Base-by-base conservation (phyloP, 345 rosid species). In the Conringia planisiliqua region DNA sequence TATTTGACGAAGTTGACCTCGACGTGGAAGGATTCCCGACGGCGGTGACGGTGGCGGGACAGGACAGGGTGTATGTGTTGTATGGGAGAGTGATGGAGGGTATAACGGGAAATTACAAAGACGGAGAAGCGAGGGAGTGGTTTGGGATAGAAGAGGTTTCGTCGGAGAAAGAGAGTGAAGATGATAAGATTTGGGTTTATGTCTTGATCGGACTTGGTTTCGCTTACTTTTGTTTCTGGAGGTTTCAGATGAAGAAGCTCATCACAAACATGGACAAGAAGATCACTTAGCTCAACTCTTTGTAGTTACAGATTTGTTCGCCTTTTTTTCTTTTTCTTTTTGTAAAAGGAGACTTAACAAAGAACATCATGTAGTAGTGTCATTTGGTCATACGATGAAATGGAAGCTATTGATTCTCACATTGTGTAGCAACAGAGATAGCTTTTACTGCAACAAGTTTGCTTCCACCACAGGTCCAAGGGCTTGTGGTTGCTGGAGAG, bases 241-340 rank as follows among this genome's bases (percentile, higher is more conserved):
- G 91, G 83, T 82, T 89, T 65, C 86, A 89, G 76, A 90, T 93
- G 98, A 85, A 69, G 74, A 82, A 62, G 47, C 93, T 93, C 9
- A 85, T 83, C 3, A 76, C 75, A 8, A 84, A 83, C 68, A 64
- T 89, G 86, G 85, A 87, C 67, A 87, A 80, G 14, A 90, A 92
- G 79, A 81, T 7, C 62, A 73, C 75, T 20, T 86, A 59, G 18
- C 35, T 4, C 7, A 6, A 6, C 6, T 39, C 20, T 11, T 35
- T 57, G 16, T 27, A n/a, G 20, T 60, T 71, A 22, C 48, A 63
- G 3, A 32, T 9, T 8, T 55, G 14, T 52, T 29, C 12, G 3
- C 14, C n/a, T n/a, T n/a, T n/a, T n/a, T n/a, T 55, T 14, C 27
- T 4, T 58, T 17, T 17, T 16, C 0, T 24, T 11, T 14, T 62